Evolutionary conservation across 2,329 filamentous ascomycete species (phyloP), one percentile per base, ranked within the genome.

Genomic region (Coniochaeta hoffmannii): DNA sequence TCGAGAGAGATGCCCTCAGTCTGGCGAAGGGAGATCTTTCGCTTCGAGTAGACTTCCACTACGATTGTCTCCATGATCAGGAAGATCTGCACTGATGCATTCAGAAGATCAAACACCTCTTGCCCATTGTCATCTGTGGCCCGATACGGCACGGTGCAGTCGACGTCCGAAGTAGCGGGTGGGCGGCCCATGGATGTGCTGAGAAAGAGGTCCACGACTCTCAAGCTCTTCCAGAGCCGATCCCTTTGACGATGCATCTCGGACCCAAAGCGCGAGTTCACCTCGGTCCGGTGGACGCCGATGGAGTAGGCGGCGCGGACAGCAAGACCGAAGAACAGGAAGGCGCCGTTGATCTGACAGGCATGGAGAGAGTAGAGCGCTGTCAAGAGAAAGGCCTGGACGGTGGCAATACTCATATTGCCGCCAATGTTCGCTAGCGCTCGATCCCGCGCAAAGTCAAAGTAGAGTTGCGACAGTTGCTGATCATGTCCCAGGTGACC

Each of bases 121-220:
- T 66, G 65, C 0, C 70, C 71, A 7, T 69, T 63, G 8, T 67
- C 66, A 3, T 69, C 70, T 0, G 66, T 53, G 2, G 60, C 65
- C 14, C 71, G 66, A 58, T 78, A 81, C 0, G 76, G 67, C 0
- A 82, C 78, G 0, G 77, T 81, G 63, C 78, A 81, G 57, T 82
- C 79, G 1, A 79, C 69, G 44, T 81, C 78, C 0, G 77, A 80
- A 0, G 77, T 77, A 0, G 76, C 75, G 0, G 79, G 79, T 0
- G 79, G 79, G 0, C 79, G 70, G 3, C 79, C 79, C 77, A 81
- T 80, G 1, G 76, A 79, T 1, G 73, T 75, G 60, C 76, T 79
- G 0, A 81, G 67, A 56, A 78, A 80, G 0, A 82, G 63, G 56
- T 82, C 79, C 7, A 81, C 67, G 0, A 79, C 68, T 1, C 79